Percentiles rank a stretch among this genome's conserved stretches.
phyloP scores from a whole-genome alignment of 768 basidiomycete species.

The Lactarius psammicola region DNA sequence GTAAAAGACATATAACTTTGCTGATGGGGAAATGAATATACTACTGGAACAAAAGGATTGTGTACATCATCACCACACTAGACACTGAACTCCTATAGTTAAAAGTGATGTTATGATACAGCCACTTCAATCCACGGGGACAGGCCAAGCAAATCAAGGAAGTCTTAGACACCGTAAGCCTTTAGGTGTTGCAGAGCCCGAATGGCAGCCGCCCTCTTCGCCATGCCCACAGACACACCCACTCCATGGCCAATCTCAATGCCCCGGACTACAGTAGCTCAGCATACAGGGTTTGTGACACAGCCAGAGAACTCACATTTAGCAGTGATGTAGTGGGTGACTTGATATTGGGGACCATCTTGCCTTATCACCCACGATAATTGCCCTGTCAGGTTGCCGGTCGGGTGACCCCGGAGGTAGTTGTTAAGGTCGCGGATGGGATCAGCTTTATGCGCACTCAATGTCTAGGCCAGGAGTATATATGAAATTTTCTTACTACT shows the following conservation, averaged over 20 bases:
- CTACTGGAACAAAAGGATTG: not conserved
- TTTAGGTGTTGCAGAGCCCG: not conserved
- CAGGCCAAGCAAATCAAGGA: not conserved
- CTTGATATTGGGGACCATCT: not conserved
- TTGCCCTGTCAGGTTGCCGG: not conserved
- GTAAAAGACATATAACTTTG: too few species aligned
- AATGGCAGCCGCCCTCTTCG: not conserved
- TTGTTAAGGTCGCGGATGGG: slow-evolving; percentile 5
- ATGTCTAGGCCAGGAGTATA: not conserved
- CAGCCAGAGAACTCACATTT: slow-evolving; percentile 3
- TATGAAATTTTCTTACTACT: not conserved
- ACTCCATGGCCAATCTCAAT: not conserved
- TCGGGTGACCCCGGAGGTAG: not conserved
- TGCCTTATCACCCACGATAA: not conserved
- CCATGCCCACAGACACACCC: not conserved
- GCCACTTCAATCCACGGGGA: not conserved
- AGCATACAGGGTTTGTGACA: not conserved
- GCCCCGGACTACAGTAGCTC: not conserved
- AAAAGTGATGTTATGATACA: not conserved
- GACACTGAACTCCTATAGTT: too few species aligned
- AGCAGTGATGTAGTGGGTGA: not conserved
- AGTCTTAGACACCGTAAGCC: not conserved
- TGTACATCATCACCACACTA: not conserved
- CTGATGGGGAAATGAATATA: not conserved
- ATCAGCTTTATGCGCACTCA: not conserved